These are phyloP conservation scores for Exophiala dermatitidis DNA, from an alignment of 2,329 filamentous ascomycete species.

Conservation along the genomic window DNA sequence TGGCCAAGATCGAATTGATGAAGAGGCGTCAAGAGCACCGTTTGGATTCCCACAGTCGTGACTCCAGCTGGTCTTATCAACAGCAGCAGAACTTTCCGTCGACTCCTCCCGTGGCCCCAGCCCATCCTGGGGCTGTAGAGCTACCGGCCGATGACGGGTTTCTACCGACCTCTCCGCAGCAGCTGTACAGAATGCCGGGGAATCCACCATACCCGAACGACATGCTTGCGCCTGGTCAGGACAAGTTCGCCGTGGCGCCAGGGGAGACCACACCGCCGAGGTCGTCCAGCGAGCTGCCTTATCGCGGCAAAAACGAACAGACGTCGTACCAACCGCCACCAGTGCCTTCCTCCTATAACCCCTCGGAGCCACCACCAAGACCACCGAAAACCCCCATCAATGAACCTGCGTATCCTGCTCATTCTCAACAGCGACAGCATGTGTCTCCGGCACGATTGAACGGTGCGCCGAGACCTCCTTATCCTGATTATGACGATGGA, in stretches of 20 bases:
- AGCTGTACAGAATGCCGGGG: slow-evolving; percentile 24
- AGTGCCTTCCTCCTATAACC: slow-evolving; percentile 30
- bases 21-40: slow-evolving; percentile 57
- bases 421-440: slow-evolving; percentile 27
- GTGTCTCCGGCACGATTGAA: slow-evolving; percentile 33
- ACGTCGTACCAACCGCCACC: slow-evolving; percentile 29
- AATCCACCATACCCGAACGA: slow-evolving; percentile 33
- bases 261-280: slow-evolving; percentile 45
- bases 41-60: slow-evolving; percentile 30
- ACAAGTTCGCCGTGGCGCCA: slow-evolving; percentile 61
- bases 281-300: slow-evolving; percentile 27
- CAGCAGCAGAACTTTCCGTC: slow-evolving; percentile 29
- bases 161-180: slow-evolving; percentile 25
- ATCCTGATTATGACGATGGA: slow-evolving; percentile 66
- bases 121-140: slow-evolving; percentile 49
- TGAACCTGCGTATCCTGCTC: slow-evolving; percentile 14
- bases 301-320: slow-evolving; percentile 34
- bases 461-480: slow-evolving; percentile 47
- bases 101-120: slow-evolving; percentile 34
- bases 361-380: slow-evolving; percentile 54
- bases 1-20: slow-evolving; percentile 75
- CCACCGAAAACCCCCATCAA: slow-evolving; percentile 68
- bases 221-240: slow-evolving; percentile 48
- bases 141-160: slow-evolving; percentile 49
- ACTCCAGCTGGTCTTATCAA: slow-evolving; percentile 28